These are phyloP conservation scores for Caloboletus inedulis DNA, from an alignment of 1,284 basidiomycete genomes.

Conservation along the genomic window DNA sequence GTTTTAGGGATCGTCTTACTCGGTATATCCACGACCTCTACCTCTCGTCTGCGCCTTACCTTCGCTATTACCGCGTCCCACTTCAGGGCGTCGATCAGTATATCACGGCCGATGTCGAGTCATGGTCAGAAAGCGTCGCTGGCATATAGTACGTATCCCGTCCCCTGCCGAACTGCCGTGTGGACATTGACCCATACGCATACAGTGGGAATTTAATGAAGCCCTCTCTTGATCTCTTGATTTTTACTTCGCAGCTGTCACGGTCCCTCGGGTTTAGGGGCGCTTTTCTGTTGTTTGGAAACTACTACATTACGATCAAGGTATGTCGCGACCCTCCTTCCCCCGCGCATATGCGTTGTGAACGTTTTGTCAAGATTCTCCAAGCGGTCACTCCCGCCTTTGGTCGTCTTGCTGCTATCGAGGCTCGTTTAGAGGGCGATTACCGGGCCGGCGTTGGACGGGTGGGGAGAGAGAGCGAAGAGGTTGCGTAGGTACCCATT, in stretches of 20 bases:
- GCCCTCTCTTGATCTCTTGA: conserved; percentile 85
- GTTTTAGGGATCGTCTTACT: conserved; percentile 83
- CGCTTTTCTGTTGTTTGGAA: conserved; percentile 75
- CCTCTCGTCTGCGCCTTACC: conserved; percentile 65
- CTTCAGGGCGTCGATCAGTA: conserved; percentile 86
- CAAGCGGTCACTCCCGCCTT: conserved; percentile 91
- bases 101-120: conserved; percentile 89
- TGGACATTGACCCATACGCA: background rate
- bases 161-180: background rate
- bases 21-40: conserved; percentile 94
- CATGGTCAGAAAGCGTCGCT: conserved; percentile 86
- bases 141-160: conserved; percentile 74
- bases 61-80: conserved; percentile 70
- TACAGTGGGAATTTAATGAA: conserved; percentile 67
- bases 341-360: background rate
- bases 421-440: conserved; percentile 86
- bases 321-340: conserved; percentile 6
- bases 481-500: conserved; percentile 71
- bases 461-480: conserved; percentile 89
- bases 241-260: conserved; percentile 92
- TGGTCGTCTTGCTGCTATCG: conserved; percentile 86
- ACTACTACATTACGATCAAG: conserved; percentile 81
- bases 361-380: conserved; percentile 52
- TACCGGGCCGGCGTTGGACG: conserved; percentile 88
- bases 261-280: conserved; percentile 81